Evolutionary conservation across 2,329 filamentous ascomycete genomes (phyloP), one percentile per base, ranked within the genome.

Genomic region (Exophiala oligosperma): DNA sequence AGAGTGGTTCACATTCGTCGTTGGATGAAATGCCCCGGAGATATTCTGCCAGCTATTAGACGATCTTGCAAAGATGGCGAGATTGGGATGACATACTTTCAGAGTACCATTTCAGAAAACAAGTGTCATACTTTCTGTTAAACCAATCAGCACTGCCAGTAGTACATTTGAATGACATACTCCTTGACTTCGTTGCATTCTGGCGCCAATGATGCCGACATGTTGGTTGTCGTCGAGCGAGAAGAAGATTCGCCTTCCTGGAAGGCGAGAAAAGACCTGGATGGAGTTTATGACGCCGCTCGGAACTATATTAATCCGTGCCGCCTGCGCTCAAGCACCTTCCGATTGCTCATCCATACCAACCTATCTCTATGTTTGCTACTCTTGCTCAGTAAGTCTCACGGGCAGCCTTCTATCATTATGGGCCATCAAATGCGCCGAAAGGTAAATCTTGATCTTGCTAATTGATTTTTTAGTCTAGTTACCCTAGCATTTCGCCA

Each of bases 101-200:
- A 72, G 92, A 97, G 75, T 99, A 99, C 94, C 94, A 99, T 77
- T 96, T 97, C 64, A 99, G 79, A 73, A 99, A 99, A 77, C 94
- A 99, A 52, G 89, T 92, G 74, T 99, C 94, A 72, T 99, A 99
- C 68, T 88, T 90, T 73, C 92, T 97, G 61, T 44, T 54, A 56
- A 38, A 29, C 23, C 61, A 60, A 14, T 23, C 11, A 56, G 53
- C 26, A 23, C 28, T 49, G 49, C 5, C 37, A 17, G 17, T 47
- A 37, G 52, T n/a, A 24, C 17, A 29, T 41, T n/a, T 48, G 32
- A 28, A 28, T 52, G 4, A 73, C 86, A 69, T 77, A 97, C 93
- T 97, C 93, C 78, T 97, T 97, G 65, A 93, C 84, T 70, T 96
- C 89, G 68, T 97, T 97, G 74, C 93, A 97, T 75, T 97, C 92